Conservation (phyloP, 768 basidiomycete species). For the Hygrocybe coccinea region DNA sequence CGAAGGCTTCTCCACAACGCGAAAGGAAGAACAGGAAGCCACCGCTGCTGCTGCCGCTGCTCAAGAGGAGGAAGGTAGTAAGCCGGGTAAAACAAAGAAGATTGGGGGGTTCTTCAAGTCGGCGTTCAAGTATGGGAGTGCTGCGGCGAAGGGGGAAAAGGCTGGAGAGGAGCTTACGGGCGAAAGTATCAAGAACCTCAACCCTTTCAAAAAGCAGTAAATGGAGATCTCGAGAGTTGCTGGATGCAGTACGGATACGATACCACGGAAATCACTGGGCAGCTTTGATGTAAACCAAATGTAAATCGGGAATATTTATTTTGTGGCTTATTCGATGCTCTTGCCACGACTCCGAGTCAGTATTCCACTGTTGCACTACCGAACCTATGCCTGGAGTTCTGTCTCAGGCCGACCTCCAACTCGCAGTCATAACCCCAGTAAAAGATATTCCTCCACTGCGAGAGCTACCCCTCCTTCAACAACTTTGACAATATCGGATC, state of each 20-base stretch:
- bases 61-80: neutral
- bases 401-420: too few relatives aligned
- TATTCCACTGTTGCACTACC: too few relatives aligned
- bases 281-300: too few relatives aligned
- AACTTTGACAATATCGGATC: conserved; percentile 21
- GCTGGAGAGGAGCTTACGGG: neutral
- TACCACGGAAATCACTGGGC: neutral
- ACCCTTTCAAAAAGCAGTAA: neutral
- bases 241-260: too few relatives aligned
- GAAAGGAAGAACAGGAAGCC: neutral
- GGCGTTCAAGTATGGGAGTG: neutral
- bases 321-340: too few relatives aligned
- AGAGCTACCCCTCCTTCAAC: neutral
- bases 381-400: too few relatives aligned
- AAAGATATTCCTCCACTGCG: neutral
- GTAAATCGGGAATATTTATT: too few relatives aligned
- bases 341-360: too few relatives aligned
- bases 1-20: neutral
- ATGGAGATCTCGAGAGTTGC: too few relatives aligned
- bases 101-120: conserved; percentile 1
- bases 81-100: neutral
- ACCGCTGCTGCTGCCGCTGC: neutral
- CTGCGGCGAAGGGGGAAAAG: neutral
- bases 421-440: too few relatives aligned
- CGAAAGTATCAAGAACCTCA: neutral